Base-by-base conservation (phyloP, 176 grass and related monocot genomes). In the Olyra latifolia region DNA sequence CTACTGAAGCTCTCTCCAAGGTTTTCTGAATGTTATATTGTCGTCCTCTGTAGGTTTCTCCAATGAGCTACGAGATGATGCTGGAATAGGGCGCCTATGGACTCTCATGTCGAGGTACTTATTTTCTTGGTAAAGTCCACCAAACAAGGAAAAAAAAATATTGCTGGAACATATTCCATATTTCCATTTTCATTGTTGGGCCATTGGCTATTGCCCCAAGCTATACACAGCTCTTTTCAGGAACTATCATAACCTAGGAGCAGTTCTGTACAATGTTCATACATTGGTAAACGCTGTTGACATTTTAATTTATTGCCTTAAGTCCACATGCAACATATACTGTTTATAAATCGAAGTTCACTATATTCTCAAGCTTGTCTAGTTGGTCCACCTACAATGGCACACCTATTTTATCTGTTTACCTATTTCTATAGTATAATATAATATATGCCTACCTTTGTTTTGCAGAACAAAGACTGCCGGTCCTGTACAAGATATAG, bases 31-130 rank as follows among this genome's bases (percentile, higher is more conserved):
- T 87, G 59, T n/a, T 44, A 69, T 46, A 57, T 82, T 74, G 5
- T 74, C 22, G 83, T 28, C 63, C 20, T 68, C 58, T 69, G 57
- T 66, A 98, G 96, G 88, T 77, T 98, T 98, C 84, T 80, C 44
- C 6, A 85, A 87, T 80, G 96, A 95, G 70, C 88, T 98, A 38
- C 84, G 96, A 68, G 92, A 98, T 89, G 96, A 98, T 93, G 77
- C 74, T 70, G 92, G 90, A 45, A 93, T 98, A 46, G 95, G 95
- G 22, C 95, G 89, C 60, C 67, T 98, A 35, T 93, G 95, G 92
- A 93, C 83, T 89, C 88, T 98, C n/a, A 71, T 98, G 88, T 95
- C 90, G 17, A 98, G 92, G 95, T 98, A 89, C 62, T 77, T 84
- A 40, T 84, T 79, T 80, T 68, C 20, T 49, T 39, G 19, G 53